Conservation (phyloP, 371 early-diverging fungal species). For the Zychaea mexicana region DNA sequence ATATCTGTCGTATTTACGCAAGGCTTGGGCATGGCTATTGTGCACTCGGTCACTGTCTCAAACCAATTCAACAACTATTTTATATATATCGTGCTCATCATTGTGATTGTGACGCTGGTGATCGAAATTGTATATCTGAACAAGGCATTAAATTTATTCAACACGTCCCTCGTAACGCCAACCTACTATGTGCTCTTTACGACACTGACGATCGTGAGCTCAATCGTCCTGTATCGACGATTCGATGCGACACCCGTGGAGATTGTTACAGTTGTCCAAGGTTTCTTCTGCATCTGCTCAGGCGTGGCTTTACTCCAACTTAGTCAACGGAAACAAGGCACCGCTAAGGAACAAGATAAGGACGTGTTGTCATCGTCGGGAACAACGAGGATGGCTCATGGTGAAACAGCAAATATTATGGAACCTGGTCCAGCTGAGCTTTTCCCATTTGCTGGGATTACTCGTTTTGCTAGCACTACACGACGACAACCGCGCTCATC, state of each 20-base stretch:
- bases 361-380: not conserved
- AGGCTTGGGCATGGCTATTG: conserved; percentile 90
- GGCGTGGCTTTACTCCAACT: conserved; percentile 45
- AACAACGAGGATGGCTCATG: not conserved
- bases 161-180: conserved; percentile 88
- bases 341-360: conserved; percentile 2
- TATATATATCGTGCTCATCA: conserved; percentile 78
- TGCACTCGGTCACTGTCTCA: conserved; percentile 78
- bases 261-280: conserved; percentile 83
- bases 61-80: conserved; percentile 90
- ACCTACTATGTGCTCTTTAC: conserved; percentile 96
- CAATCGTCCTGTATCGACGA: conserved; percentile 85
- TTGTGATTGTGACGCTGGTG: conserved; percentile 75
- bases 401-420: not conserved
- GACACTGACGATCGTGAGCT: conserved; percentile 87
- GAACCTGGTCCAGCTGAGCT: conserved; percentile 5
- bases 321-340: conserved; percentile 23
- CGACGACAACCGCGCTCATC: not conserved
- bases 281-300: conserved; percentile 86
- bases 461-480: conserved; percentile 1
- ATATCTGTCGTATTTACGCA: conserved; percentile 93
- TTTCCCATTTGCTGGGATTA: conserved; percentile 8
- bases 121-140: conserved; percentile 95
- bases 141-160: conserved; percentile 93
- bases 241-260: conserved; percentile 74